A percentile compares a stretch with the other conserved stretches of the same genome.
Evolutionary conservation across 176 grass and related monocot genomes (phyloP).

Genomic region (Canna indica): DNA sequence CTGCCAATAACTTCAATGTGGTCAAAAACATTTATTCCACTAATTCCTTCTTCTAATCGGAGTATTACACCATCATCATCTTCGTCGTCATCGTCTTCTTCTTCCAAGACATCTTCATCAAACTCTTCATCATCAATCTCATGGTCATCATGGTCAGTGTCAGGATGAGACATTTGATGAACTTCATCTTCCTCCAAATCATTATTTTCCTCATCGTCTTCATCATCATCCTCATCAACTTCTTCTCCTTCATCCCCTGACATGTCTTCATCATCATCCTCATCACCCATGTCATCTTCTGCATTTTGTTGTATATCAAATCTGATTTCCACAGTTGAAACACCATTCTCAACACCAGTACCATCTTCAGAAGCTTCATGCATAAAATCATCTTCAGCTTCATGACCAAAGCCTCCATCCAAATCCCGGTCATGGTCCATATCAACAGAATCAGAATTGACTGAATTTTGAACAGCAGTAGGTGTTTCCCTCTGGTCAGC

Average conservation of each 20-base stretch:
- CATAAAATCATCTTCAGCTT: slow-evolving; percentile 92
- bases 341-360: slow-evolving; percentile 47
- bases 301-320: slow-evolving; percentile 70
- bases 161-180: slow-evolving; percentile 82
- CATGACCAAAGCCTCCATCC: slow-evolving; percentile 46
- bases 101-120: slow-evolving; percentile 92
- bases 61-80: slow-evolving; percentile 94
- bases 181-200: slow-evolving; percentile 83
- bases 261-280: slow-evolving; percentile 71
- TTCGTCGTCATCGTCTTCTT: slow-evolving; percentile 77
- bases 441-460: slow-evolving; percentile 70
- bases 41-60: slow-evolving; percentile 87
- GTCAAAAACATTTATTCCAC: slow-evolving; percentile 98
- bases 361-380: slow-evolving; percentile 82
- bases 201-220: slow-evolving; percentile 71
- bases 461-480: slow-evolving; percentile 45
- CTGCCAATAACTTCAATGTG: slow-evolving; percentile 92
- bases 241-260: slow-evolving; percentile 58
- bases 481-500: slow-evolving; percentile 55
- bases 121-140: slow-evolving; percentile 99
- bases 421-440: slow-evolving; percentile 91
- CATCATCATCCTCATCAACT: slow-evolving; percentile 44
- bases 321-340: slow-evolving; percentile 82
- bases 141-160: slow-evolving; percentile 92
- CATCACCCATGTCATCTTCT: slow-evolving; percentile 87